A percentile compares a stretch with the other conserved stretches of the same genome.
Conservation (phyloP, 2,329 filamentous ascomycete species). For the Akanthomyces uredinophilus region DNA sequence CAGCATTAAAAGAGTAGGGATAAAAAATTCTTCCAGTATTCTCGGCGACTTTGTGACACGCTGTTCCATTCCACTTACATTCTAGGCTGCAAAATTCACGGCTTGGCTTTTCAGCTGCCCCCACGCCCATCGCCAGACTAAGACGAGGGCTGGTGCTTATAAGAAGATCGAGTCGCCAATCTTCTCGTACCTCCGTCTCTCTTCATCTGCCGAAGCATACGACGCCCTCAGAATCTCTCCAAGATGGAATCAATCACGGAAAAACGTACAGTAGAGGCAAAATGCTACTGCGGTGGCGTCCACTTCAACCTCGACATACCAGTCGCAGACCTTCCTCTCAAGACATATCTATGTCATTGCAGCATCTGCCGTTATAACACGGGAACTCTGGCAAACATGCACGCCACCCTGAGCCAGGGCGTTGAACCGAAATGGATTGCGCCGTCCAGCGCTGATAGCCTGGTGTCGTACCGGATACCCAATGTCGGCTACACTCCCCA, state of each 20-base stretch:
- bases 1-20: background rate
- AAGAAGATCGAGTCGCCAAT: background rate
- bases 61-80: background rate
- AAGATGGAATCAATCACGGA: background rate
- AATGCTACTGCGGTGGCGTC: conserved; percentile 40
- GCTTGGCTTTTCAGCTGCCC: conserved; percentile 2
- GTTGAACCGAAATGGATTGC: conserved; percentile 34
- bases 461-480: conserved; percentile 33
- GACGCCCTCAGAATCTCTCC: background rate
- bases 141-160: background rate
- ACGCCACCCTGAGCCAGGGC: conserved; percentile 31
- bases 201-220: background rate
- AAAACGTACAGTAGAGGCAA: conserved; percentile 31
- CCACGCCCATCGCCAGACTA: conserved; percentile 1
- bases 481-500: conserved; percentile 29
- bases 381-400: conserved; percentile 39
- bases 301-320: conserved; percentile 39
- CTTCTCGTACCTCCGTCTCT: background rate
- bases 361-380: conserved; percentile 39
- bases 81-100: background rate
- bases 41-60: background rate
- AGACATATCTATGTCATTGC: conserved; percentile 42
- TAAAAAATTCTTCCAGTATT: no score
- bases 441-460: conserved; percentile 32
- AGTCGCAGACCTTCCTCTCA: conserved; percentile 33